Conservation (phyloP, 495 filamentous ascomycete genomes). For the Neurospora sublineolata region DNA sequence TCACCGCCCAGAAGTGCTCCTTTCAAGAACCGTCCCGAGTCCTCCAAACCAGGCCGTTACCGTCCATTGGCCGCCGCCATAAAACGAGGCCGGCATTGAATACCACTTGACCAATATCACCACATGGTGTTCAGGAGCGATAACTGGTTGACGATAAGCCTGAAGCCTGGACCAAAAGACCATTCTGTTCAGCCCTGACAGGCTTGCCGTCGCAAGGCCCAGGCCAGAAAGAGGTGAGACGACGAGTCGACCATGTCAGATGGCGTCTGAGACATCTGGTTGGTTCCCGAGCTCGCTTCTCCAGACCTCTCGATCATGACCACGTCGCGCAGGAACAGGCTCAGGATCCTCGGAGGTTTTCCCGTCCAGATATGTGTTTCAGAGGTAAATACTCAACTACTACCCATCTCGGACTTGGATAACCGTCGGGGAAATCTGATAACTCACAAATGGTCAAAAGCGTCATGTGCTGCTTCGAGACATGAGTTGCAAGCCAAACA, state of each 20-base stretch:
- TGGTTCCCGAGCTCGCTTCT: background rate
- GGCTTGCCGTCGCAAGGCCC: background rate
- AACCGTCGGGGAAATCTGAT: background rate
- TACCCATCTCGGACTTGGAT: background rate
- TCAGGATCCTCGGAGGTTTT: conserved; percentile 7
- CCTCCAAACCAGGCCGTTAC: background rate
- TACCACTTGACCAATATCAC: background rate
- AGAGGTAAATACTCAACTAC: background rate
- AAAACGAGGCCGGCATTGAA: background rate
- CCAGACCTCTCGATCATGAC: conserved; percentile 6
- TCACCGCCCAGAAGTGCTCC: background rate
- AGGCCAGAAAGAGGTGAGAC: background rate
- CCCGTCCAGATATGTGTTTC: background rate
- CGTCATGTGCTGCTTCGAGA: background rate
- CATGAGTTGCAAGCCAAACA: background rate
- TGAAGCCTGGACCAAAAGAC: background rate
- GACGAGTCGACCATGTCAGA: background rate
- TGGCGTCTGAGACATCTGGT: conserved; percentile 1
- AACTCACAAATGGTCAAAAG: background rate
- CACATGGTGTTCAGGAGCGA: background rate
- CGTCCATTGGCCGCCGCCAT: background rate
- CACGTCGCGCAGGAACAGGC: conserved; percentile 9
- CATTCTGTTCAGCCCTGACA: background rate
- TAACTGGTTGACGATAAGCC: background rate
- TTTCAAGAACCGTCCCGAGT: background rate